phyloP scores from a whole-genome alignment of 768 basidiomycete genomes.

The Trametes elegans region DNA sequence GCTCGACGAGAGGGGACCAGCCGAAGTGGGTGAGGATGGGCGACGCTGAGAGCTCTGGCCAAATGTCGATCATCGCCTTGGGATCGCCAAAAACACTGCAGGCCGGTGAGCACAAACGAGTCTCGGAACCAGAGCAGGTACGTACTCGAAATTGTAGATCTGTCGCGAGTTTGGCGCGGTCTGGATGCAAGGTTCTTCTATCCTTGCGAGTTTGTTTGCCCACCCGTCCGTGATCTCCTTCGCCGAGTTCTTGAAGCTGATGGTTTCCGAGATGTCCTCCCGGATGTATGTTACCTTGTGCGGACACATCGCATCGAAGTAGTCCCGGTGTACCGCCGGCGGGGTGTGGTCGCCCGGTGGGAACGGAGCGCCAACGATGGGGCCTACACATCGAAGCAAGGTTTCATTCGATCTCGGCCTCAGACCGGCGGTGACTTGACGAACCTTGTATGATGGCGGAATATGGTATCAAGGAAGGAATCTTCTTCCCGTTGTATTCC shows the following conservation, averaged over 20 bases:
- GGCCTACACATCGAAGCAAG: conserved; percentile 28
- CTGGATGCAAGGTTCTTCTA: conserved; percentile 35
- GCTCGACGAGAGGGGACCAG: conserved; percentile 53
- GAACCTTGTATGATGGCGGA: conserved; percentile 50
- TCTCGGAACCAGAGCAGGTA: background rate
- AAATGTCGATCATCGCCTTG: conserved; percentile 30
- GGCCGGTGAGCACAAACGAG: background rate
- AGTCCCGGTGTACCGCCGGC: conserved; percentile 36
- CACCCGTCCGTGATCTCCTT: conserved; percentile 37
- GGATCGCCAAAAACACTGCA: conserved; percentile 23
- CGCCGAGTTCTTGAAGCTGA: conserved; percentile 34
- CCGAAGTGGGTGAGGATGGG: conserved; percentile 49
- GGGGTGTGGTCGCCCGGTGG: conserved; percentile 34
- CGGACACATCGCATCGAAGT: conserved; percentile 42
- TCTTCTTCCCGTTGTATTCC: conserved; percentile 46
- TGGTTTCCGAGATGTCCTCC: conserved; percentile 23
- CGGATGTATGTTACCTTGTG: conserved; percentile 32
- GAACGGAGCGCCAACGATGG: conserved; percentile 42
- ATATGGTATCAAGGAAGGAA: conserved; percentile 52
- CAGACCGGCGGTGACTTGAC: no score
- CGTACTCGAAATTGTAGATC: conserved; percentile 21
- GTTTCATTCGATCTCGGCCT: background rate
- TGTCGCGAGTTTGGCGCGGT: conserved; percentile 14
- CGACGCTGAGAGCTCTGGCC: conserved; percentile 42
- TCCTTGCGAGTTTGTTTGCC: conserved; percentile 34